phyloP scores from a whole-genome alignment of 108 stramenopile genomes.

The Discostella stelligeroides region DNA sequence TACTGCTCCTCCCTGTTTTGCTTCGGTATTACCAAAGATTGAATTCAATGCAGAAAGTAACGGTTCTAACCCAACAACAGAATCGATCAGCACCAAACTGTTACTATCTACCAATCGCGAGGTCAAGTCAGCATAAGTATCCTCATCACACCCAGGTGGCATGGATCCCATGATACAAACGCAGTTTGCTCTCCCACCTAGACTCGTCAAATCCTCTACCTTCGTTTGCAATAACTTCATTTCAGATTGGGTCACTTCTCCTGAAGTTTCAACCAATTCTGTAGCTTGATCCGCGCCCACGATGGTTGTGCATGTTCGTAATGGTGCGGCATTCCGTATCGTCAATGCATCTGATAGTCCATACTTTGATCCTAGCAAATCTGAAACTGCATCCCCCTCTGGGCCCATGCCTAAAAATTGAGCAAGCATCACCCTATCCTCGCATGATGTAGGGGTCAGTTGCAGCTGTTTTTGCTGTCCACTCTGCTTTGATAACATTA shows the following conservation, averaged over 20 bases:
- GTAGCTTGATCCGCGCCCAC: slow-evolving; percentile 70
- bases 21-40: slow-evolving; percentile 20
- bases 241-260: slow-evolving; percentile 56
- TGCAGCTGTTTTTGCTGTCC: not conserved
- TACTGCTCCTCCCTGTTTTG: slow-evolving; percentile 46
- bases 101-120: slow-evolving; percentile 26
- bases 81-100: slow-evolving; percentile 80
- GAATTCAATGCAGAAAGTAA: slow-evolving; percentile 43
- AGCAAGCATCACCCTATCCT: slow-evolving; percentile 46
- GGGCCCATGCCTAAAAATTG: slow-evolving; percentile 80
- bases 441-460: no score
- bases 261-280: slow-evolving; percentile 86
- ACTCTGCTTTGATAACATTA: slow-evolving; percentile 23
- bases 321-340: slow-evolving; percentile 48
- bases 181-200: slow-evolving; percentile 34
- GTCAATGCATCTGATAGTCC: slow-evolving; percentile 60
- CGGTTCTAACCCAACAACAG: slow-evolving; percentile 68
- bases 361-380: slow-evolving; percentile 41
- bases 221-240: slow-evolving; percentile 46
- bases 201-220: slow-evolving; percentile 26
- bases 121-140: slow-evolving; percentile 72
- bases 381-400: slow-evolving; percentile 67
- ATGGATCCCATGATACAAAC: slow-evolving; percentile 87
- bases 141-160: slow-evolving; percentile 77
- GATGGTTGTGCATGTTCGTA: slow-evolving; percentile 86